Conservation (phyloP, 1,139 yeast species). For the Scheffersomyces illinoinensis region DNA sequence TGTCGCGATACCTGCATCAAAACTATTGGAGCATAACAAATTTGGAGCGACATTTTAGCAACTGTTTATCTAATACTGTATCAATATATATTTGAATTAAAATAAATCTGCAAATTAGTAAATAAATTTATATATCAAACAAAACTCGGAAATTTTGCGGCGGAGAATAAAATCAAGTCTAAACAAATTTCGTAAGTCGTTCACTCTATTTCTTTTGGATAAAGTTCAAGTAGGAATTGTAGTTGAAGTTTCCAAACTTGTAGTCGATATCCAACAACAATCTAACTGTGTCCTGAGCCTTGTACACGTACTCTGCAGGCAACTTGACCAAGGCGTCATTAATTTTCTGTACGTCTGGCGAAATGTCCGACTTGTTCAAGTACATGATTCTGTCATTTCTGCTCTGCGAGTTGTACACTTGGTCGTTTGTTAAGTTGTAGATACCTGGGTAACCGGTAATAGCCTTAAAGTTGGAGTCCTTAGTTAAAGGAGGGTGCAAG, state of each 20-base stretch:
- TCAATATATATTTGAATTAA: neutral
- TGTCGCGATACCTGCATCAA: neutral
- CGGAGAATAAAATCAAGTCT: neutral
- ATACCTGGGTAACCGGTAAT: constrained; percentile 51
- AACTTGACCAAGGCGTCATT: constrained; percentile 42
- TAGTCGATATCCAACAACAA: constrained; percentile 63
- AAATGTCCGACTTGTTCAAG: constrained; percentile 29
- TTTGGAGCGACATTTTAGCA: neutral
- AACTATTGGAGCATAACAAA: neutral
- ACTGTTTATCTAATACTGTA: neutral
- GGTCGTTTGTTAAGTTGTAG: constrained; percentile 49
- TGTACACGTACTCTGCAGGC: constrained; percentile 55
- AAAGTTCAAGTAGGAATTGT: constrained; percentile 51
- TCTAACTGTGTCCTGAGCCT: constrained; percentile 62
- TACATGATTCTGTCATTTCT: constrained; percentile 37
- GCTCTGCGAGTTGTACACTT: constrained; percentile 39
- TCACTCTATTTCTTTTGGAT: constrained; percentile 27
- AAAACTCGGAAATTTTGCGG: neutral
- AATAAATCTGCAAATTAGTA: neutral
- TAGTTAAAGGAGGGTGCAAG: constrained; percentile 47
- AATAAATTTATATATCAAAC: neutral
- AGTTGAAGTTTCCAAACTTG: constrained; percentile 59
- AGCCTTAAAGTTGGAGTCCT: constrained; percentile 46
- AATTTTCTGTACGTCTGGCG: constrained; percentile 13
- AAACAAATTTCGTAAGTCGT: neutral